phyloP scores from a whole-genome alignment of 305 asterid species.

The Fraxinus angustifolia region DNA sequence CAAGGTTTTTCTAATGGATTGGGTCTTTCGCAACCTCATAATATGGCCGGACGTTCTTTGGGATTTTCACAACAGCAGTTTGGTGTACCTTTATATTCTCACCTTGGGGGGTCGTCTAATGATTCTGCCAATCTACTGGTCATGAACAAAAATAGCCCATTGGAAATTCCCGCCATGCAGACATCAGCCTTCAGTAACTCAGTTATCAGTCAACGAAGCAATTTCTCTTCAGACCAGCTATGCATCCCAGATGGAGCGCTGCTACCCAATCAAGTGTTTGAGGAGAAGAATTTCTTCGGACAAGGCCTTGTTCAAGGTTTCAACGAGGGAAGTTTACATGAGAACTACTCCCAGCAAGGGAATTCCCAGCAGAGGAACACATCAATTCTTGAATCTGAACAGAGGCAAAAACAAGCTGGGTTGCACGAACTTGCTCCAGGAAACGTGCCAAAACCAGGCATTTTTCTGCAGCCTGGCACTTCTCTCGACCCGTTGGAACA shows the following conservation, averaged over 20 bases:
- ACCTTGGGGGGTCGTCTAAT: constrained; percentile 40
- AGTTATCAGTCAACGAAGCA: constrained; percentile 26
- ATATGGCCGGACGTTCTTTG: constrained; percentile 33
- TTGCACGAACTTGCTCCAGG: constrained; percentile 23
- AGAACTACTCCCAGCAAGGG: constrained; percentile 38
- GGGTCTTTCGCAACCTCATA: constrained; percentile 46
- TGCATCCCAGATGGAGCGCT: constrained; percentile 27
- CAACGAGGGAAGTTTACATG: constrained; percentile 27
- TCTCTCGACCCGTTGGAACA: constrained; percentile 67
- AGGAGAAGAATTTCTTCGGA: constrained; percentile 41
- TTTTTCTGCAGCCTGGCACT: constrained; percentile 19
- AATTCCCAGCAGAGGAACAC: constrained; percentile 28
- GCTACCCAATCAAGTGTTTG: constrained; percentile 32
- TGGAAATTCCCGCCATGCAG: constrained; percentile 33
- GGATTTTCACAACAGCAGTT: constrained; percentile 45
- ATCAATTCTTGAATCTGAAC: constrained; percentile 26
- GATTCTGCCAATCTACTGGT: constrained; percentile 28
- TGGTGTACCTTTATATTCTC: constrained; percentile 34
- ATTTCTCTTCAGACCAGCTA: constrained; percentile 28
- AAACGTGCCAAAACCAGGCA: constrained; percentile 20
- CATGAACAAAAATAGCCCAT: constrained; percentile 28
- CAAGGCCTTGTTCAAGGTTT: constrained; percentile 39
- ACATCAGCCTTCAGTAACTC: constrained; percentile 36
- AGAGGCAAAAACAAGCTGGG: constrained; percentile 28
- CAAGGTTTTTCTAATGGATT: constrained; percentile 57